These are phyloP conservation scores for Phaeophleospora eucalypticola DNA, from an alignment of 2,329 filamentous ascomycete species.

Conservation along the genomic window DNA sequence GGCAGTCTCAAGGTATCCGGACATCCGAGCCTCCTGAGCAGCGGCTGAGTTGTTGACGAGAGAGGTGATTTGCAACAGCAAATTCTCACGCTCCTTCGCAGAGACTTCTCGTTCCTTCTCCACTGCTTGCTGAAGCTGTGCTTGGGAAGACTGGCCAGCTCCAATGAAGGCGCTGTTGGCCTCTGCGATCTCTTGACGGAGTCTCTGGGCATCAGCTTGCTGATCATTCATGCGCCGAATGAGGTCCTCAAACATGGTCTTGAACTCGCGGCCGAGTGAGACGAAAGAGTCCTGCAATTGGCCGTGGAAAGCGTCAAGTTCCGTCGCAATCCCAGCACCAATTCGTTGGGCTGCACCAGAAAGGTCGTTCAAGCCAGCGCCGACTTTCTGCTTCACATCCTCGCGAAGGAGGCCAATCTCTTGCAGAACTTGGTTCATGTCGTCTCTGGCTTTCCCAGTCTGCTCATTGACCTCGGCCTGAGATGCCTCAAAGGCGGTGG, in stretches of 20 bases:
- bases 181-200: constrained; percentile 67
- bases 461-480: constrained; percentile 65
- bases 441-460: constrained; percentile 66
- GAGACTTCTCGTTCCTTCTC: constrained; percentile 72
- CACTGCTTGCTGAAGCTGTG: constrained; percentile 63
- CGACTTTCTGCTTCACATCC: constrained; percentile 80
- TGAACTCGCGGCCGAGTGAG: constrained; percentile 79
- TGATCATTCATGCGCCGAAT: constrained; percentile 71
- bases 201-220: constrained; percentile 66
- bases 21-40: constrained; percentile 67
- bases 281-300: constrained; percentile 83
- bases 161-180: constrained; percentile 66
- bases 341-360: constrained; percentile 83
- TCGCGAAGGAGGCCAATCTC: constrained; percentile 89
- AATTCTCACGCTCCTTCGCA: constrained; percentile 65
- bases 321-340: constrained; percentile 79
- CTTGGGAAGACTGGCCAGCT: constrained; percentile 63
- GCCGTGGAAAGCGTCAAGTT: constrained; percentile 77
- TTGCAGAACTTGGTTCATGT: constrained; percentile 86
- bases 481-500: constrained; percentile 63
- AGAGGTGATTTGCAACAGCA: constrained; percentile 72
- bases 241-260: constrained; percentile 76
- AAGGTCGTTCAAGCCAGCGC: constrained; percentile 76
- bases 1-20: constrained; percentile 60
- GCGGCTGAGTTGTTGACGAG: constrained; percentile 72